Evolutionary conservation across 305 asterid genomes (phyloP).

Genomic region (Fraxinus latifolia): DNA sequence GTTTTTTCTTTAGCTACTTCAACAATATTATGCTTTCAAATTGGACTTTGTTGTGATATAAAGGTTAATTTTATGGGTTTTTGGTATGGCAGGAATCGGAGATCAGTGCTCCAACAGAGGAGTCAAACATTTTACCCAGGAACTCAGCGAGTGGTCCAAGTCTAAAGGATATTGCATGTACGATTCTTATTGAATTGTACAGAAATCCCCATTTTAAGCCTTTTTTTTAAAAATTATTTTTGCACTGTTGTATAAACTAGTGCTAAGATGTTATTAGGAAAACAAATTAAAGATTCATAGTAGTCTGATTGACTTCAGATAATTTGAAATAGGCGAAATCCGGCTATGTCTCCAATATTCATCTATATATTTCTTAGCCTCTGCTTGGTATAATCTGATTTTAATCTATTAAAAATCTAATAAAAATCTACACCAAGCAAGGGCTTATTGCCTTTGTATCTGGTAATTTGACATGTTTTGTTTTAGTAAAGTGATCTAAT

Average conservation of each 20-base stretch:
- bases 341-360: neutral
- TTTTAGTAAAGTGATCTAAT: neutral
- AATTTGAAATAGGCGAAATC: neutral
- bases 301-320: neutral
- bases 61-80: constrained; percentile 1
- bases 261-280: neutral
- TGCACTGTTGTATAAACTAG: neutral
- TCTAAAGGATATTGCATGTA: constrained; percentile 82
- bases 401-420: neutral
- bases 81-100: constrained; percentile 62
- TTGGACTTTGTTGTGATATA: neutral
- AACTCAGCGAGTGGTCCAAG: constrained; percentile 60
- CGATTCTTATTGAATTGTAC: neutral
- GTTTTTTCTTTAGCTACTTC: neutral
- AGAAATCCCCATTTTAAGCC: neutral
- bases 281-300: neutral
- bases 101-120: constrained; percentile 87
- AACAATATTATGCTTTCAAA: neutral
- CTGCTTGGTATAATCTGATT: neutral
- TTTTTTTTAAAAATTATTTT: no score
- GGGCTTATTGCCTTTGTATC: neutral
- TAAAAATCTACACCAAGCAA: neutral
- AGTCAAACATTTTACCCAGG: constrained; percentile 60
- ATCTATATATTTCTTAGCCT: neutral
- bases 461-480: neutral